Conservation (phyloP, 345 rosid species). For the Gossypium anomalum region DNA sequence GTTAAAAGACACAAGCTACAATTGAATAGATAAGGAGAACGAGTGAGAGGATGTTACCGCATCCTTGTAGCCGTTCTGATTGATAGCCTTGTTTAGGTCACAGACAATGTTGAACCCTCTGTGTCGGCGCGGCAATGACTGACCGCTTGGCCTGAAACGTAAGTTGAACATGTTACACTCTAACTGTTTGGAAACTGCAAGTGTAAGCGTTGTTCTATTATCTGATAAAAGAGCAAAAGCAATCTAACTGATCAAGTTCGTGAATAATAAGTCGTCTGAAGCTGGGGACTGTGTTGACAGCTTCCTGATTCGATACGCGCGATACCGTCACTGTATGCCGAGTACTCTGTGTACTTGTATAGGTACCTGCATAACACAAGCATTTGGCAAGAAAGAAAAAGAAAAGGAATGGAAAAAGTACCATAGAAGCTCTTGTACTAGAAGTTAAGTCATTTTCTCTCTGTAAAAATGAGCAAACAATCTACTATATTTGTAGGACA, state of each 20-base stretch:
- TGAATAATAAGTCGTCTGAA: constrained; percentile 66
- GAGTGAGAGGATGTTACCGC: constrained; percentile 51
- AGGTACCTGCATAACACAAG: constrained; percentile 48
- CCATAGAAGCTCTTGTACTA: too few relatives aligned
- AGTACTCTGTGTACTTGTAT: constrained; percentile 92
- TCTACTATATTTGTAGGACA: too few relatives aligned
- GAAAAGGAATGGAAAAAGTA: too few relatives aligned
- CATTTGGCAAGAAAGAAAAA: too few relatives aligned
- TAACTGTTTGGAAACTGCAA: not conserved
- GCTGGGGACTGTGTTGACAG: constrained; percentile 43
- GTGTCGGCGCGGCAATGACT: constrained; percentile 89
- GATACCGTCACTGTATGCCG: constrained; percentile 93
- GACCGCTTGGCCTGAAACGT: constrained; percentile 73
- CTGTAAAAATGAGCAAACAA: too few relatives aligned
- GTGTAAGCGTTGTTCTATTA: not conserved
- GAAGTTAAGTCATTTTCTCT: too few relatives aligned
- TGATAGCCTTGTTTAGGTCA: constrained; percentile 74
- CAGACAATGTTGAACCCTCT: constrained; percentile 68
- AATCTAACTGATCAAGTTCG: constrained; percentile 65
- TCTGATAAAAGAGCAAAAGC: not conserved
- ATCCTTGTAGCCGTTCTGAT: constrained; percentile 82
- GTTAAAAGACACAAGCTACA: not conserved
- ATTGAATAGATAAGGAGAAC: not conserved
- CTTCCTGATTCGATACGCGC: constrained; percentile 82
- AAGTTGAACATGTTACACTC: not conserved